Conservation (phyloP, 2,329 filamentous ascomycete species). For the Penicillium digitatum region DNA sequence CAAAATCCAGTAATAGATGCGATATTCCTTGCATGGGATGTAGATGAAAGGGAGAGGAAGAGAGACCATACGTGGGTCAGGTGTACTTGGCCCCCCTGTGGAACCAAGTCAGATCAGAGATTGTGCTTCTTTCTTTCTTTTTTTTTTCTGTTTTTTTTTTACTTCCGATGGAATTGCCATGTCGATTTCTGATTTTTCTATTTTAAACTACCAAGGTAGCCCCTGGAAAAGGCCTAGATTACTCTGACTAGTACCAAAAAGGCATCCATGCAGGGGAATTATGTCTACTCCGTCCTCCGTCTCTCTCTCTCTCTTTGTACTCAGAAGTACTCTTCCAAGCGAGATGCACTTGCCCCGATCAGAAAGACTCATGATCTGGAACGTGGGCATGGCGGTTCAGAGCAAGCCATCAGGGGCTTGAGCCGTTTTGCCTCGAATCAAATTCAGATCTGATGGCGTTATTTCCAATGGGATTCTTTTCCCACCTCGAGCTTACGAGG, state of each 20-base stretch:
- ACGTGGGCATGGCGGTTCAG: slow-evolving; percentile 15
- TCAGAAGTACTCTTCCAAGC: neutral
- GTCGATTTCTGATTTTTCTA: slow-evolving; percentile 1
- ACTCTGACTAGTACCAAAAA: neutral
- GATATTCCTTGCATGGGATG: slow-evolving; percentile 28
- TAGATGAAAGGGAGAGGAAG: slow-evolving; percentile 21
- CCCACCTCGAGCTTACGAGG: neutral
- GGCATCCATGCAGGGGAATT: slow-evolving; percentile 6
- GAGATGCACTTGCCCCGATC: slow-evolving; percentile 15
- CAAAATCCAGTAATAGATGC: slow-evolving; percentile 1
- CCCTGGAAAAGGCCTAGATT: neutral
- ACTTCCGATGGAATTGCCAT: neutral
- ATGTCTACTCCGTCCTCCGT: neutral
- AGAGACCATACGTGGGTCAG: slow-evolving; percentile 19
- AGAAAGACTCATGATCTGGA: slow-evolving; percentile 15
- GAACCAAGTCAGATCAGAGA: slow-evolving; percentile 25
- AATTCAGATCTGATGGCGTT: neutral
- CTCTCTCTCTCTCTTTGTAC: neutral
- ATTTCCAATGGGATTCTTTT: neutral
- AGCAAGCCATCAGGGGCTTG: slow-evolving; percentile 9
- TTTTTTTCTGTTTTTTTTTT: neutral
- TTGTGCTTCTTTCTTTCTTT: neutral
- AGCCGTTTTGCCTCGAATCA: neutral
- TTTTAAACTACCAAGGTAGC: slow-evolving; percentile 3
- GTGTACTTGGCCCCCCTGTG: slow-evolving; percentile 17